These are phyloP conservation scores for Bryoglossum gracile DNA, from an alignment of 495 filamentous ascomycete species.

Conservation along the genomic window DNA sequence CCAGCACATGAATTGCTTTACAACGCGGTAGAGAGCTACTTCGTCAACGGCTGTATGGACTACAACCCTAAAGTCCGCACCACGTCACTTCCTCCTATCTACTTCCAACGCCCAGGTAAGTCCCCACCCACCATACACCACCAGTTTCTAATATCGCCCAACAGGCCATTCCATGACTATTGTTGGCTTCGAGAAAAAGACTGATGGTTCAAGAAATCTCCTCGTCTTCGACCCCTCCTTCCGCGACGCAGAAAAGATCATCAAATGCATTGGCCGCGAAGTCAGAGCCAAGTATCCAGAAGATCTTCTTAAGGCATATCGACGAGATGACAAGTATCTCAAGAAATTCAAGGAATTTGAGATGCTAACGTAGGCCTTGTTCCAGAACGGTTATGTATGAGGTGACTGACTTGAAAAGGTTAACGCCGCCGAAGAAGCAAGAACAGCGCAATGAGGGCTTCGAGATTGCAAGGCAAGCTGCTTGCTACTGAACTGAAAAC, in stretches of 20 bases:
- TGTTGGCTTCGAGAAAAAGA: slow-evolving; percentile 68
- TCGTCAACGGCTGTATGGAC: slow-evolving; percentile 42
- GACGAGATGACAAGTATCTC: slow-evolving; percentile 59
- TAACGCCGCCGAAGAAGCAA: too few species aligned
- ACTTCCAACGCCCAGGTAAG: slow-evolving; percentile 78
- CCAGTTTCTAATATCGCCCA: neutral
- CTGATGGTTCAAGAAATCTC: slow-evolving; percentile 59
- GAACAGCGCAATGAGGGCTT: too few species aligned
- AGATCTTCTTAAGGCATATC: slow-evolving; percentile 60
- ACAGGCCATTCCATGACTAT: slow-evolving; percentile 88
- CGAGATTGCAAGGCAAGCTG: too few species aligned
- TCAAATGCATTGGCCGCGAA: slow-evolving; percentile 41
- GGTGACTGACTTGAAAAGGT: too few species aligned
- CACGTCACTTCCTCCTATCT: slow-evolving; percentile 74
- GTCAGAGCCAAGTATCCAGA: slow-evolving; percentile 42
- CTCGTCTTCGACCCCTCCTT: slow-evolving; percentile 90
- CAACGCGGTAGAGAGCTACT: slow-evolving; percentile 66
- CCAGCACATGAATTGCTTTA: slow-evolving; percentile 40
- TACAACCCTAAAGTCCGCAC: slow-evolving; percentile 46
- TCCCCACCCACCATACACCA: neutral
- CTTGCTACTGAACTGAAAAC: too few species aligned
- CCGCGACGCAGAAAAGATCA: slow-evolving; percentile 57
- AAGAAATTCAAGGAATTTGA: slow-evolving; percentile 70
- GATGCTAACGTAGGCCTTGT: slow-evolving; percentile 59
- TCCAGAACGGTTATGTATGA: too few species aligned